Conservation (phyloP, 306 rosid species). For the Alnus glutinosa region DNA sequence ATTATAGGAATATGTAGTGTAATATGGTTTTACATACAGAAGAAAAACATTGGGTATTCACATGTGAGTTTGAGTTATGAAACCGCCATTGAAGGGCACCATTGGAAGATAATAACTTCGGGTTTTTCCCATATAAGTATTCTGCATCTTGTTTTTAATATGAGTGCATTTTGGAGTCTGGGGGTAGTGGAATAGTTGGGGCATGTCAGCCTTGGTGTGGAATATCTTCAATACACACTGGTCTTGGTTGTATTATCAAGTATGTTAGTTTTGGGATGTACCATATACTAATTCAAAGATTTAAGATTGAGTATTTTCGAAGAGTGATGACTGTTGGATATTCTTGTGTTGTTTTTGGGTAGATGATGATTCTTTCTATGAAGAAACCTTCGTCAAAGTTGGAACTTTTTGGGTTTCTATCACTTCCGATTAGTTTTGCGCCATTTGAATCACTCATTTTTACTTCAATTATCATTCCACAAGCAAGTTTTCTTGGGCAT, state of each 20-base stretch:
- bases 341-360: constrained; percentile 98
- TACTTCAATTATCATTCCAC: constrained; percentile 93
- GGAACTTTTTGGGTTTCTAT: constrained; percentile 91
- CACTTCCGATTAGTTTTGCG: constrained; percentile 94
- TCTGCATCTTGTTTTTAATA: constrained; percentile 90
- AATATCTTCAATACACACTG: constrained; percentile 89
- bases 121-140: constrained; percentile 90
- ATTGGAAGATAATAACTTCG: constrained; percentile 93
- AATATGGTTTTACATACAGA: constrained; percentile 91
- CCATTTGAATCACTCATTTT: constrained; percentile 93
- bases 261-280: constrained; percentile 72
- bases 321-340: constrained; percentile 93
- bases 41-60: constrained; percentile 86
- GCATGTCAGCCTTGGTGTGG: constrained; percentile 72
- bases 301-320: constrained; percentile 83
- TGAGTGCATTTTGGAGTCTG: constrained; percentile 99
- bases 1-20: constrained; percentile 81
- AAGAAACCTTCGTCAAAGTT: constrained; percentile 88
- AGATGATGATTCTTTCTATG: constrained; percentile 97
- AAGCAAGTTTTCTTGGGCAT: constrained; percentile 96
- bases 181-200: constrained; percentile 78
- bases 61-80: constrained; percentile 96
- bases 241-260: constrained; percentile 82
- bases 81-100: constrained; percentile 81
- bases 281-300: constrained; percentile 77